Percentiles rank a stretch among this genome's conserved stretches.
These are phyloP conservation scores for Malassezia sympodialis DNA, from an alignment of 1,284 basidiomycete genomes.

Conservation along the genomic window DNA sequence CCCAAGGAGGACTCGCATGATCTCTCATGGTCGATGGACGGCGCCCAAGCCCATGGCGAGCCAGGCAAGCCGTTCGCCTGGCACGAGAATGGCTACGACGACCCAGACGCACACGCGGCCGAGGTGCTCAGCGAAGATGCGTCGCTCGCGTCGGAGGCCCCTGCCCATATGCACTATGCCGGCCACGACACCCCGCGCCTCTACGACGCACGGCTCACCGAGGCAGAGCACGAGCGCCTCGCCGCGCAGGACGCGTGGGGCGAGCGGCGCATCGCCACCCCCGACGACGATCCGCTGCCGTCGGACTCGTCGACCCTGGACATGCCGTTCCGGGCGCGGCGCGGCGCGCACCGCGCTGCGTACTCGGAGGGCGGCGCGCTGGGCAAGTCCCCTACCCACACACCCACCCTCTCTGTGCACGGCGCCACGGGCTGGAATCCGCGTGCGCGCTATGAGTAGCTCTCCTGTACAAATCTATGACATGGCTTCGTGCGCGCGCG, in stretches of 20 bases:
- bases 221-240: slow-evolving; percentile 2
- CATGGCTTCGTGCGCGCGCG: neutral
- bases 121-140: neutral
- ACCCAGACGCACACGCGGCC: no score
- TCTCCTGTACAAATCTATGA: neutral
- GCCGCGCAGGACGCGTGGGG: slow-evolving; percentile 10
- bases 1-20: neutral
- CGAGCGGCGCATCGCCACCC: slow-evolving; percentile 4
- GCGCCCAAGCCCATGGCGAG: no score
- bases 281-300: neutral
- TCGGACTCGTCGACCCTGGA: neutral
- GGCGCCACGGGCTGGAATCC: neutral
- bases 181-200: neutral
- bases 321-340: neutral
- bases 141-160: neutral
- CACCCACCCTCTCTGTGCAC: neutral
- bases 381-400: neutral
- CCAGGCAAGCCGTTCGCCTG: neutral
- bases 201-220: neutral
- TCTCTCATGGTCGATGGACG: neutral
- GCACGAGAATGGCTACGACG: no score
- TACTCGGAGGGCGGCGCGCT: slow-evolving; percentile 10
- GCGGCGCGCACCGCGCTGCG: neutral
- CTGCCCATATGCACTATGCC: slow-evolving; percentile 5
- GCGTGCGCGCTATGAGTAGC: neutral